phyloP scores from a whole-genome alignment of 2,329 filamentous ascomycete species.

The Microsporum ferrugineum region DNA sequence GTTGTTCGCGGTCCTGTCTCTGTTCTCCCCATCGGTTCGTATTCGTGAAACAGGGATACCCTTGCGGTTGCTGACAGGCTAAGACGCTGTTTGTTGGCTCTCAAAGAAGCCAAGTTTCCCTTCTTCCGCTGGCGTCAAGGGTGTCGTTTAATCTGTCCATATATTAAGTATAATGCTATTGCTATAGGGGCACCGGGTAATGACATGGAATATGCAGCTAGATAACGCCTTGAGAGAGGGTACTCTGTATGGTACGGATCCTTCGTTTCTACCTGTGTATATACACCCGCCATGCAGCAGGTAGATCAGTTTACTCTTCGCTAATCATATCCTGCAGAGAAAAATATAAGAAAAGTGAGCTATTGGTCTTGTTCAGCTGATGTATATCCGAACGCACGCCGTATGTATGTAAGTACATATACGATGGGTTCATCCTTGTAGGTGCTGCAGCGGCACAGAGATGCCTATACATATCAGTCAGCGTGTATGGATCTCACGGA shows the following conservation, averaged over 20 bases:
- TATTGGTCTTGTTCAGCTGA: background rate
- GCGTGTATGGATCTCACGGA: background rate
- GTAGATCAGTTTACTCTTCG: background rate
- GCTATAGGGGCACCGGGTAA: background rate
- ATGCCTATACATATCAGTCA: background rate
- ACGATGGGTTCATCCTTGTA: background rate
- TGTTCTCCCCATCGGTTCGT: background rate
- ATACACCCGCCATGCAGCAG: background rate
- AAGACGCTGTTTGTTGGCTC: background rate
- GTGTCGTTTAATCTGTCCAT: too few species aligned
- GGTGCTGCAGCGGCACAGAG: background rate
- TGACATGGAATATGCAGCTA: conserved; percentile 1
- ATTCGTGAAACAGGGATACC: background rate
- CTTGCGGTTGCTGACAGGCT: background rate
- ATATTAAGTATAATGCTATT: background rate
- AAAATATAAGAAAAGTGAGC: background rate
- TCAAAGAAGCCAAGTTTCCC: background rate
- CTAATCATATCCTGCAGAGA: background rate
- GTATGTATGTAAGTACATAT: background rate
- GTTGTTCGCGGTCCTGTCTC: background rate
- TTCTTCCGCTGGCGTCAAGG: too few species aligned
- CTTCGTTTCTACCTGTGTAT: background rate
- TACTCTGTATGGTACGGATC: background rate
- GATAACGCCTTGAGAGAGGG: background rate
- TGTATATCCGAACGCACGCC: background rate